Base-by-base conservation (phyloP, 2,329 filamentous ascomycete genomes). In the Cladophialophora yegresii region DNA sequence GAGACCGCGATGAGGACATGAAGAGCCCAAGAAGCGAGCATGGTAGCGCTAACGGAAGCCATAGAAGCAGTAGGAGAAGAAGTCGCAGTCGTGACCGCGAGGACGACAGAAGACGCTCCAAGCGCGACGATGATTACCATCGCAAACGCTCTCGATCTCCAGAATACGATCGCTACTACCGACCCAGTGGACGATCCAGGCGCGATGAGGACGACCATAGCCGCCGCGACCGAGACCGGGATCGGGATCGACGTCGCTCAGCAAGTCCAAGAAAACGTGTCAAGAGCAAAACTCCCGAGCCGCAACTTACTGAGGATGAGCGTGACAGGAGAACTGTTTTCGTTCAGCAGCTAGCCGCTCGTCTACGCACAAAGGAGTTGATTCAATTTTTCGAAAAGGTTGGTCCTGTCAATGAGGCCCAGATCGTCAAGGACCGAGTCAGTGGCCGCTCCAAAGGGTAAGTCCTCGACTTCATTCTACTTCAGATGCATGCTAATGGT, bases 381-480 rank as follows among this genome's bases (percentile, higher is more conserved):
- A 93, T 96, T 77, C 86, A 88, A 67, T 99, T 99, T 77, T 99
- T 99, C 75, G 92, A 96, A 77, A 93, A 93, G 79, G 90, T 95
- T 72, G 95, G 95, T 68, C 88, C 91, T 45, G 95, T 99, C 61
- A 96, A 95, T 73, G 95, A 98, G 77, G 95, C 95, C 57, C 95
- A 98, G 81, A 99, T 99, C 74, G 95, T 99, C 59, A 98, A 98
- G 79, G 95, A 99, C 73, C 87, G 95, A 68, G 93, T 99, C 68
- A 97, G 92, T 80, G 91, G 92, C 72, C 91, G 95, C 79, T 97
- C 93, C 68, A 99, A 99, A 84, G 95, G 95, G 93, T 96, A 83
- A 75, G 89, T 77, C 10, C 43, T 49, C 53, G 66, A 59, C 56
- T 45, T n/a, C 23, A 33, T 26, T 16, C 10, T 22, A 40, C 32